These are phyloP conservation scores for Suillus fuscotomentosus DNA, from an alignment of 768 basidiomycete genomes.

Conservation along the genomic window DNA sequence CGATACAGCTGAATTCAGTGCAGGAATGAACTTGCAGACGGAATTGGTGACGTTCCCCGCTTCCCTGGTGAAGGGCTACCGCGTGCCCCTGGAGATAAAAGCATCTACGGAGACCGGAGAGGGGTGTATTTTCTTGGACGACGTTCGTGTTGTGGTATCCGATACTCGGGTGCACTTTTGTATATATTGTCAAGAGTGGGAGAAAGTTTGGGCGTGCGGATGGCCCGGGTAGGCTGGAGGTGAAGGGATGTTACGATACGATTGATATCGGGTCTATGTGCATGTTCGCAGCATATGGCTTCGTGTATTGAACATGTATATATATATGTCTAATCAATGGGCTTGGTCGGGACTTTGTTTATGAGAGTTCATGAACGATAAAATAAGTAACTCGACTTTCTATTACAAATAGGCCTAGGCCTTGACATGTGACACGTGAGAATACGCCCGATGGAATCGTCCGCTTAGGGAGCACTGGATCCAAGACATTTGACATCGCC, in stretches of 20 bases:
- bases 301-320: neutral
- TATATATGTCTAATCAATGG: neutral
- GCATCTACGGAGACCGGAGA: neutral
- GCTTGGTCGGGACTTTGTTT: neutral
- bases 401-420: neutral
- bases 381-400: neutral
- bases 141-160: neutral
- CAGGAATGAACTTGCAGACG: neutral
- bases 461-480: too few species aligned
- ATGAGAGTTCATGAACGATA: neutral
- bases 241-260: neutral
- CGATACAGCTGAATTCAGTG: too few species aligned
- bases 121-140: neutral
- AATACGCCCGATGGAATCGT: neutral
- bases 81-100: too few species aligned
- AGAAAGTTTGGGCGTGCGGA: neutral
- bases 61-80: neutral
- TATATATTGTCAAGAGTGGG: neutral
- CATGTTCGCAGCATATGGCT: neutral
- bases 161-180: neutral
- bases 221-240: neutral
- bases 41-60: neutral
- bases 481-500: neutral
- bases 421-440: neutral
- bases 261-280: neutral